Base-by-base conservation (phyloP, 257 asterid species). In the Asclepias syriaca region DNA sequence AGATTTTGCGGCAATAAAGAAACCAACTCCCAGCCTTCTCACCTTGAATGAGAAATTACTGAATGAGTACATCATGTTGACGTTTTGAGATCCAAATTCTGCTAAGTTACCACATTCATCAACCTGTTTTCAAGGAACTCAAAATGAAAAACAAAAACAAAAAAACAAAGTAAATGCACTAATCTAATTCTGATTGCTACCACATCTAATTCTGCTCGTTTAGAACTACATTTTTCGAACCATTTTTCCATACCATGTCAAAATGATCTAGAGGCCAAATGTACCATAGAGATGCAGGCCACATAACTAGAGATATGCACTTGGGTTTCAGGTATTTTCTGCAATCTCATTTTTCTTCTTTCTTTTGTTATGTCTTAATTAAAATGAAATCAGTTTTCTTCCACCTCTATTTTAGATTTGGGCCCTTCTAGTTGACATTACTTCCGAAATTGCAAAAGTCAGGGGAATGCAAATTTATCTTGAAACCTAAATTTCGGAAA, bases 1-100 rank as follows among this genome's bases (percentile, higher is more conserved):
- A 43, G 45, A 59, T 66, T 48, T 7, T 45, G 58, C 16, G n/a
- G 65, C 73, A 49, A 65, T 40, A 63, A 16, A 29, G 60, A 56
- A 63, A 3, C 32, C 2, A 46, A 46, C 46, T 58, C 54, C 27
- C 57, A 57, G 54, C 64, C 69, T 54, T 70, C 85, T 80, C 72
- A 92, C 99, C 97, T 95, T 92, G 74, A 90, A 95, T 9, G 98
- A 95, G 87, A 95, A 95, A 81, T 94, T 91, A 80, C 96, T 90
- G 87, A 91, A 91, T 1, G 97, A 89, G 77, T 93, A 90, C 75
- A 79, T 82, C 77, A 72, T 81, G 45, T 86, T 84, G 29, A 85
- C 87, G 65, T 85, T 50, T 11, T 96, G 91, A 65, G 86, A 72
- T 66, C 85, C 76, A 72, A 94, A 89, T 6, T 91, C 97, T 73